Evolutionary conservation across 2,329 filamentous ascomycete species (phyloP).

Genomic region (Emydomyces testavorans): DNA sequence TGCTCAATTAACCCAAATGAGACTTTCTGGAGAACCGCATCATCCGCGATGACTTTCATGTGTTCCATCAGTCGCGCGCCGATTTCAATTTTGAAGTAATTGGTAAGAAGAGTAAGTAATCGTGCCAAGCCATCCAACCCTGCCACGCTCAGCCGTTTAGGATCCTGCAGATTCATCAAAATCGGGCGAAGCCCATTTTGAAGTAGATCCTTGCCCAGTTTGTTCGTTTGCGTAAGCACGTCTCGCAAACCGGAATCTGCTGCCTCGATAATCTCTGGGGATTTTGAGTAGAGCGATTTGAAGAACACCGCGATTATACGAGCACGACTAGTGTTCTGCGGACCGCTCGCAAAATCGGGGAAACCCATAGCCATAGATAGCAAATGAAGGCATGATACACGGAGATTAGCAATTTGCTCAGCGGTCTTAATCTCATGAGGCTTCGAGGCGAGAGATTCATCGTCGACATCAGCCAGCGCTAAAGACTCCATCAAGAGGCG

Average conservation of each 20-base stretch:
- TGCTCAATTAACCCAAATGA: slow-evolving; percentile 95
- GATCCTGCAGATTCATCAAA: slow-evolving; percentile 90
- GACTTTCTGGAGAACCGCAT: slow-evolving; percentile 67
- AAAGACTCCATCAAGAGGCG: slow-evolving; percentile 86
- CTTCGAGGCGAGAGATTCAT: slow-evolving; percentile 85
- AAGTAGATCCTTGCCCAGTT: slow-evolving; percentile 86
- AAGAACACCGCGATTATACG: slow-evolving; percentile 92
- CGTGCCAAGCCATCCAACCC: slow-evolving; percentile 85
- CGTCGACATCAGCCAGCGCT: slow-evolving; percentile 84
- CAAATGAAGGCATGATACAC: slow-evolving; percentile 86
- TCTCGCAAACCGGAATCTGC: slow-evolving; percentile 83
- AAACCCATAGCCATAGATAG: slow-evolving; percentile 88
- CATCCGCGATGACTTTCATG: slow-evolving; percentile 78
- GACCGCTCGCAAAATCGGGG: slow-evolving; percentile 73
- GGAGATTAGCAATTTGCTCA: slow-evolving; percentile 78
- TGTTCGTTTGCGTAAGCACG: slow-evolving; percentile 76
- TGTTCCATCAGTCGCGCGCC: slow-evolving; percentile 87
- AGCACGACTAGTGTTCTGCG: slow-evolving; percentile 50
- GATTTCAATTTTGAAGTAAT: slow-evolving; percentile 99
- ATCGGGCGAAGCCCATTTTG: slow-evolving; percentile 91
- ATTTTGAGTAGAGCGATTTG: slow-evolving; percentile 90
- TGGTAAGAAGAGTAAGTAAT: slow-evolving; percentile 80
- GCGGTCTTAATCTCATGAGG: slow-evolving; percentile 91
- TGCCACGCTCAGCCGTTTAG: slow-evolving; percentile 75
- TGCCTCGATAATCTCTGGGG: slow-evolving; percentile 80